phyloP scores from a whole-genome alignment of 2,329 filamentous ascomycete genomes.

The Hymenoscyphus fructigenus region DNA sequence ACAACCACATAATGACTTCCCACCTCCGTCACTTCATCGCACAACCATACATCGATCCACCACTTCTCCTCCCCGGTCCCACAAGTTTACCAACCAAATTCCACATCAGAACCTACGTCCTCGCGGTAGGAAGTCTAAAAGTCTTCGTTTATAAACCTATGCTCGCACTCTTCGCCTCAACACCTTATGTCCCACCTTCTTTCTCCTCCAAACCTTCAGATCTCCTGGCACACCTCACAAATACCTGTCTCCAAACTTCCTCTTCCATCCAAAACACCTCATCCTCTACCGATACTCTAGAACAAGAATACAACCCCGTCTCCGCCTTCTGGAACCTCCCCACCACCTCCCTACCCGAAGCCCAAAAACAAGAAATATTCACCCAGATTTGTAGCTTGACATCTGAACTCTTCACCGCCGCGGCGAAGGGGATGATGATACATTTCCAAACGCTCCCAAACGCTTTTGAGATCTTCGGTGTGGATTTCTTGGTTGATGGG shows the following conservation, averaged over 20 bases:
- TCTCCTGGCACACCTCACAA: conserved; percentile 81
- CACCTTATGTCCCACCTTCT: conserved; percentile 68
- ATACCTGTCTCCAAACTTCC: conserved; percentile 81
- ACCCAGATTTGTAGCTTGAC: conserved; percentile 72
- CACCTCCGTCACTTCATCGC: conserved; percentile 95
- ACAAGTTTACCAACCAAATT: conserved; percentile 70
- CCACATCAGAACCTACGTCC: conserved; percentile 89
- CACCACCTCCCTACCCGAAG: conserved; percentile 44
- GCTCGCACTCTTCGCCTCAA: conserved; percentile 87
- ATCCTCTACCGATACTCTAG: not conserved
- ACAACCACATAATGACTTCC: conserved; percentile 71
- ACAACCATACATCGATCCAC: conserved; percentile 90
- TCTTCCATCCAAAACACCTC: conserved; percentile 60
- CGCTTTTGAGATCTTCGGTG: conserved; percentile 86
- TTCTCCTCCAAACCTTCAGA: conserved; percentile 40
- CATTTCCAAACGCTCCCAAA: conserved; percentile 91
- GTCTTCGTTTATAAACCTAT: conserved; percentile 88
- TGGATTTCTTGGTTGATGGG: conserved; percentile 83
- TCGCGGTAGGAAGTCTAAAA: conserved; percentile 73
- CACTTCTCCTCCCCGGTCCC: conserved; percentile 63
- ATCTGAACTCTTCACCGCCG: conserved; percentile 80
- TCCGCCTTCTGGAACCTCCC: conserved; percentile 70
- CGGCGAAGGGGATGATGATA: conserved; percentile 76
- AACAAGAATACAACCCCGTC: conserved; percentile 49
- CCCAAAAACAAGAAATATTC: conserved; percentile 59